These are phyloP conservation scores for Russula olivacea DNA, from an alignment of 768 basidiomycete species.

Conservation along the genomic window DNA sequence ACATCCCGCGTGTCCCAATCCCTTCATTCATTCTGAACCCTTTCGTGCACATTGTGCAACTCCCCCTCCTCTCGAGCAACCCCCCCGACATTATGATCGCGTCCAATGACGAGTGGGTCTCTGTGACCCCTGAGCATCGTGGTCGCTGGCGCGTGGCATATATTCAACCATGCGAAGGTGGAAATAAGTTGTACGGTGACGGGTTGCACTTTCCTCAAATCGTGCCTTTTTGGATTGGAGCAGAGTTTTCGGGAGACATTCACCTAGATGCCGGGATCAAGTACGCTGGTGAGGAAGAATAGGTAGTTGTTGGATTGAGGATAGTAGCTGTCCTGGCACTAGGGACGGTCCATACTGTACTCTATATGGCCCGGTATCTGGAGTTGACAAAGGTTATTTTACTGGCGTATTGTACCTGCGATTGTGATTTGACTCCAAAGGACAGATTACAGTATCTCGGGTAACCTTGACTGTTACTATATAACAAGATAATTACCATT, in stretches of 20 bases:
- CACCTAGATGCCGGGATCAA: neutral
- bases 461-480: too few relatives aligned
- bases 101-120: slow-evolving; percentile 11
- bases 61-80: neutral
- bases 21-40: neutral
- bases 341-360: too few relatives aligned
- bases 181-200: slow-evolving; percentile 12
- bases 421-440: neutral
- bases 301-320: too few relatives aligned
- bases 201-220: slow-evolving; percentile 10
- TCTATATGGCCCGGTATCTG: too few relatives aligned
- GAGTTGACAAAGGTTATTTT: too few relatives aligned
- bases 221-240: slow-evolving; percentile 11
- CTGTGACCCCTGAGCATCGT: slow-evolving; percentile 3
- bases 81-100: neutral
- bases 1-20: slow-evolving; percentile 13
- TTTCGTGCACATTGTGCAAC: slow-evolving; percentile 6
- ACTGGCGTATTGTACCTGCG: too few relatives aligned
- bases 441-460: too few relatives aligned
- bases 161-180: slow-evolving; percentile 2
- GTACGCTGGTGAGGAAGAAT: neutral
- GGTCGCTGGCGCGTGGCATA: slow-evolving; percentile 17
- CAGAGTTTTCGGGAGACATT: slow-evolving; percentile 13
- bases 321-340: too few relatives aligned
- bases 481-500: too few relatives aligned